Percentiles rank a stretch among this genome's conserved stretches.
Evolutionary conservation across 768 basidiomycete species (phyloP).

Genomic region (Lactarius sp.): DNA sequence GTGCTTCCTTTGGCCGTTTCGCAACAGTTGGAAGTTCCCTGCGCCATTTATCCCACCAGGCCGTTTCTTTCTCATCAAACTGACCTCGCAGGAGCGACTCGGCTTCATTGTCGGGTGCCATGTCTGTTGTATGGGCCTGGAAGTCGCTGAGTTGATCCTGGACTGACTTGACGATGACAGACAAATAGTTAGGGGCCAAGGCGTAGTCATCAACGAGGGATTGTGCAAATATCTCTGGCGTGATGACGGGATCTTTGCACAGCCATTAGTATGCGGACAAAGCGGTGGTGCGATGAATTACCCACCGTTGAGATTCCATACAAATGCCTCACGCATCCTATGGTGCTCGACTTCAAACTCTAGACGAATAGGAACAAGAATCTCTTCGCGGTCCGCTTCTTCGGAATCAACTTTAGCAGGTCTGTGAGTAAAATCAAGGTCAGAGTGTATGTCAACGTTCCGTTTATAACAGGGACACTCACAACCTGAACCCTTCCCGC

Average conservation of each 20-base stretch:
- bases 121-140: slow-evolving; percentile 55
- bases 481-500: slow-evolving; percentile 74
- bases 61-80: slow-evolving; percentile 45
- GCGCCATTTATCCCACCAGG: slow-evolving; percentile 74
- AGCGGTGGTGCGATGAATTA: neutral
- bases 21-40: slow-evolving; percentile 44
- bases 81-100: slow-evolving; percentile 38
- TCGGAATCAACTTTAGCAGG: slow-evolving; percentile 55
- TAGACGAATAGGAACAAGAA: slow-evolving; percentile 90
- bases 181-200: slow-evolving; percentile 60
- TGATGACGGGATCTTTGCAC: slow-evolving; percentile 75
- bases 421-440: slow-evolving; percentile 34
- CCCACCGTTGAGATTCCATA: slow-evolving; percentile 96
- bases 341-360: slow-evolving; percentile 95
- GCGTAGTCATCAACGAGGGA: slow-evolving; percentile 88
- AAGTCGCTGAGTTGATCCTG: slow-evolving; percentile 84
- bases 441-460: neutral
- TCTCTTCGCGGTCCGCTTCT: slow-evolving; percentile 62
- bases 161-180: slow-evolving; percentile 72
- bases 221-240: slow-evolving; percentile 86
- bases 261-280: neutral
- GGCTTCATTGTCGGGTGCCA: slow-evolving; percentile 41
- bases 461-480: slow-evolving; percentile 35
- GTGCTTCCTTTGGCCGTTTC: slow-evolving; percentile 25
- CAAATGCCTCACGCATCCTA: slow-evolving; percentile 92